phyloP scores from a whole-genome alignment of 495 filamentous ascomycete species.

The Lindgomyces ingoldianus region DNA sequence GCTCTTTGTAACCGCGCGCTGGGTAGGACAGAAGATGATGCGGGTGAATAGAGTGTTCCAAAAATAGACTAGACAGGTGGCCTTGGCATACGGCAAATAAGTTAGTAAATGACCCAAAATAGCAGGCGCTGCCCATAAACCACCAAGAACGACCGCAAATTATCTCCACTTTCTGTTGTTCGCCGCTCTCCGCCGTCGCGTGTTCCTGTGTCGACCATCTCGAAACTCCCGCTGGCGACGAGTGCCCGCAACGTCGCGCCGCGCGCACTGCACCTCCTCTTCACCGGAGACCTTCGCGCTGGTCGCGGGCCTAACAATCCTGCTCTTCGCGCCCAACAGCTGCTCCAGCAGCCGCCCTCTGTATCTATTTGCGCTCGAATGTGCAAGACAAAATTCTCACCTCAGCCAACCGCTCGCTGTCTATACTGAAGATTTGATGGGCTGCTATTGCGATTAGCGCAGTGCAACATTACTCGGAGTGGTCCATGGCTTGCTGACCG shows the following conservation, averaged over 20 bases:
- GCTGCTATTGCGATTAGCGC: constrained; percentile 24
- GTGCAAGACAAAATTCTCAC: too few species aligned
- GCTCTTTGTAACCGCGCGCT: too few species aligned
- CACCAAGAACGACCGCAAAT: not conserved
- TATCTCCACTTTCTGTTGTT: not conserved
- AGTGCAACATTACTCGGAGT: constrained; percentile 11
- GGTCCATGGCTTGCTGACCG: constrained; percentile 36
- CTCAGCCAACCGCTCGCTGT: constrained; percentile 17
- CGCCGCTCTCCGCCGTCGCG: not conserved
- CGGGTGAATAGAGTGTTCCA: too few species aligned
- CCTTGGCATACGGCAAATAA: too few species aligned
- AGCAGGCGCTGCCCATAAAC: too few species aligned
- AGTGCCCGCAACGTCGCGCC: not conserved
- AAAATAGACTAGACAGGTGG: too few species aligned
- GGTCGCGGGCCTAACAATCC: not conserved
- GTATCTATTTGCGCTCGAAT: not conserved
- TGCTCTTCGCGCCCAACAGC: not conserved
- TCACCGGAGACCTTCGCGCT: not conserved
- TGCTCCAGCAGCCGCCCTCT: not conserved
- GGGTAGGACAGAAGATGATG: too few species aligned
- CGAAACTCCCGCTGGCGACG: not conserved
- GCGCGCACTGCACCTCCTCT: not conserved
- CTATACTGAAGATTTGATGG: constrained; percentile 6
- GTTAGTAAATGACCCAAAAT: too few species aligned
- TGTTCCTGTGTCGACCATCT: not conserved